Percentiles rank a stretch among this genome's conserved stretches.
These are phyloP conservation scores for Paecilomyces fulvus DNA, from an alignment of 2,329 filamentous ascomycete species.

Conservation along the genomic window DNA sequence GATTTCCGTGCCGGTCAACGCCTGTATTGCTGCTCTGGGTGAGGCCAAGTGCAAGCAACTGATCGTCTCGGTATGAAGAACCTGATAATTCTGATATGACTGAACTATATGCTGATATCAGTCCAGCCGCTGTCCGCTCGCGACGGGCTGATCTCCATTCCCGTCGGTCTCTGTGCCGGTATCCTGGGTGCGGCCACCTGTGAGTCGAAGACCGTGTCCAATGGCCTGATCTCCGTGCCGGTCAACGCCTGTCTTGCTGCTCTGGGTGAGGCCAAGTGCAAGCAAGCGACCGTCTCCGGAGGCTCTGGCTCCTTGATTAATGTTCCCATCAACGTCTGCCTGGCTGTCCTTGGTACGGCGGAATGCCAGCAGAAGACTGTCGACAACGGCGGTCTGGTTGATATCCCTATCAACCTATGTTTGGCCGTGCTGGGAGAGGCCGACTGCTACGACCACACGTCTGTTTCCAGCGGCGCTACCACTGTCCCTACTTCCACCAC, in stretches of 20 bases:
- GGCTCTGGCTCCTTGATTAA: slow-evolving; percentile 14
- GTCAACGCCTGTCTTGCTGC: slow-evolving; percentile 15
- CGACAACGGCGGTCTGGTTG: slow-evolving; percentile 12
- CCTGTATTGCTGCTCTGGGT: background rate
- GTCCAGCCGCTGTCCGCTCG: background rate
- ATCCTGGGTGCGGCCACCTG: slow-evolving; percentile 18
- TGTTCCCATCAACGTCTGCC: slow-evolving; percentile 19
- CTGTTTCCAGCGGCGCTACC: background rate
- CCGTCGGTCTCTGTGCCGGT: background rate
- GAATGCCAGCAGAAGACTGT: slow-evolving; percentile 16
- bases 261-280: slow-evolving; percentile 16
- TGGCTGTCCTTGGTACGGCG: slow-evolving; percentile 19
- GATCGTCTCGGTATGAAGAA: background rate
- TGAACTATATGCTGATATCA: background rate
- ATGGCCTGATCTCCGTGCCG: slow-evolving; percentile 18
- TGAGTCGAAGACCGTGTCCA: slow-evolving; percentile 10
- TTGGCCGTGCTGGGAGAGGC: slow-evolving; percentile 17
- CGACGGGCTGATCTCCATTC: background rate
- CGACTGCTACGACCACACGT: slow-evolving; percentile 12
- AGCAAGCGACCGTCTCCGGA: slow-evolving; percentile 10
- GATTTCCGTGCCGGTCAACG: background rate
- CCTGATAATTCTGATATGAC: background rate
- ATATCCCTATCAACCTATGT: slow-evolving; percentile 20
- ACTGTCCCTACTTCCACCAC: background rate
- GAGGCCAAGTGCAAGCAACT: background rate